phyloP scores from a whole-genome alignment of 768 basidiomycete genomes.

The Leccinum disarticulatum region DNA sequence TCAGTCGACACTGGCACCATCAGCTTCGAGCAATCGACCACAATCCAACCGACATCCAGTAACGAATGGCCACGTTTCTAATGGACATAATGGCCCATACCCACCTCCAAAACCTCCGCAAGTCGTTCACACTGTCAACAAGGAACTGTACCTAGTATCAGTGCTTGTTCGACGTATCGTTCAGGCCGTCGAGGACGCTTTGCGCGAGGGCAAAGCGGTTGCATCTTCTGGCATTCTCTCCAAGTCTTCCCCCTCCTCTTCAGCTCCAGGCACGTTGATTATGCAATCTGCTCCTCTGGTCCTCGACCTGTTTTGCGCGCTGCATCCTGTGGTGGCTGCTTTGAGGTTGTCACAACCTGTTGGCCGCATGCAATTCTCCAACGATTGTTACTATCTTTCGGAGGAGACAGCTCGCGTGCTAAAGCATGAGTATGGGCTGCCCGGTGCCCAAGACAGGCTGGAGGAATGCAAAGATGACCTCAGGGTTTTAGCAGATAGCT shows the following conservation, averaged over 20 bases:
- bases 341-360: constrained; percentile 50
- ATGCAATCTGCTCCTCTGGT: constrained; percentile 60
- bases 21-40: constrained; percentile 59
- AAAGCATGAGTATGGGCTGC: constrained; percentile 29
- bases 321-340: constrained; percentile 67
- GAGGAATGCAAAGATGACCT: constrained; percentile 52
- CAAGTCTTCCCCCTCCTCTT: constrained; percentile 28
- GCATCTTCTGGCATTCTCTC: constrained; percentile 55
- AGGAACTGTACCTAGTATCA: constrained; percentile 64
- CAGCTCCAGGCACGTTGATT: constrained; percentile 53
- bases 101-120: constrained; percentile 20
- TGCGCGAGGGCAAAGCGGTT: constrained; percentile 69
- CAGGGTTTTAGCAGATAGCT: constrained; percentile 59
- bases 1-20: constrained; percentile 36
- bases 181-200: constrained; percentile 55
- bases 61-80: constrained; percentile 24
- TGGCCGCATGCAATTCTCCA: constrained; percentile 71
- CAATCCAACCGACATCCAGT: constrained; percentile 30
- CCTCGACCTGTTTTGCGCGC: constrained; percentile 76
- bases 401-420: constrained; percentile 40
- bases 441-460: constrained; percentile 44
- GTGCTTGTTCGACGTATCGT: constrained; percentile 53
- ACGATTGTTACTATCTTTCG: constrained; percentile 74
- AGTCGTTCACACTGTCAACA: constrained; percentile 12
- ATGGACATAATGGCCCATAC: constrained; percentile 13